phyloP scores from a whole-genome alignment of 345 rosid species.

The Kernera saxatilis region DNA sequence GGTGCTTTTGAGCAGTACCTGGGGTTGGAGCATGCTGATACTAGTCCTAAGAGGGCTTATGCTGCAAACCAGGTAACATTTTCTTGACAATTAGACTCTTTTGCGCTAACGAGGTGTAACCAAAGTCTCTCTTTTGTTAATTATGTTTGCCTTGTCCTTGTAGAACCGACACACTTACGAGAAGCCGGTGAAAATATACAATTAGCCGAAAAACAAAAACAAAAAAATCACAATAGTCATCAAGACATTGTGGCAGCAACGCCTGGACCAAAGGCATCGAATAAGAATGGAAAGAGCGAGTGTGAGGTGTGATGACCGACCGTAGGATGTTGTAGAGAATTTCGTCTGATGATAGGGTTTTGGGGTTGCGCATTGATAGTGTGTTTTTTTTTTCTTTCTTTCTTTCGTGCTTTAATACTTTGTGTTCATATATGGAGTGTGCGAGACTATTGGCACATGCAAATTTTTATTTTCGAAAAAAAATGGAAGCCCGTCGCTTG shows the following conservation, averaged over 20 bases:
- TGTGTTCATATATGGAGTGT: constrained; percentile 26
- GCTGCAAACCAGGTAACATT: constrained; percentile 66
- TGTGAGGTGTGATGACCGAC: constrained; percentile 23
- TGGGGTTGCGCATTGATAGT: constrained; percentile 23
- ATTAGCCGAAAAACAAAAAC: constrained; percentile 26
- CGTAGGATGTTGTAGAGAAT: constrained; percentile 24
- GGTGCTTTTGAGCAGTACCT: constrained; percentile 99
- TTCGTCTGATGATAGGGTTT: constrained; percentile 28
- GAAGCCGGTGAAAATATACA: constrained; percentile 76
- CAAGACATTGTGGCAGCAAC: constrained; percentile 12
- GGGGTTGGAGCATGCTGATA: constrained; percentile 91
- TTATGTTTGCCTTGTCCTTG: constrained; percentile 1
- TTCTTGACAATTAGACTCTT: background rate
- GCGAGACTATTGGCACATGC: constrained; percentile 26
- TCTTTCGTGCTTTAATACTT: constrained; percentile 21
- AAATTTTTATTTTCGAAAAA: constrained; percentile 13
- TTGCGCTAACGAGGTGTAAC: background rate
- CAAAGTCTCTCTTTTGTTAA: background rate
- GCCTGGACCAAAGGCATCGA: constrained; percentile 19
- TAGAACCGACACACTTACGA: constrained; percentile 67
- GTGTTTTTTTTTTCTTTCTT: constrained; percentile 5
- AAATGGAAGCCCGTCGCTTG: constrained; percentile 18
- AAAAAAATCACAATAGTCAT: background rate
- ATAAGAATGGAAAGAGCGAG: background rate
- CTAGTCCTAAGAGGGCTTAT: constrained; percentile 66